Percentiles rank a stretch among this genome's conserved stretches.
These are phyloP conservation scores for Plasmodium knowlesi DNA, from an alignment of 169 alveolate species.

Conservation along the genomic window DNA sequence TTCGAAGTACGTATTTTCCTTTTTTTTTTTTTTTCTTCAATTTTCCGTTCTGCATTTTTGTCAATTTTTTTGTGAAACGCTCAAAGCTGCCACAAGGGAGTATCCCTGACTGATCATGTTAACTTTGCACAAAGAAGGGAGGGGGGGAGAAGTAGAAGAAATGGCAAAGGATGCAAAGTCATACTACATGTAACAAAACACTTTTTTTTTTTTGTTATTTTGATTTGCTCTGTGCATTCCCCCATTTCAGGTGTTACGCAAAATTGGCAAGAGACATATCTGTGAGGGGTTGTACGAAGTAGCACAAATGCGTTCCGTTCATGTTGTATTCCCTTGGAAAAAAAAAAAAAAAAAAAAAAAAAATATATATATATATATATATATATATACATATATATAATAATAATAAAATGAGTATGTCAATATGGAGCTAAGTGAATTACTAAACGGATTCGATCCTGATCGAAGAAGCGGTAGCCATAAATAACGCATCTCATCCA, in stretches of 20 bases:
- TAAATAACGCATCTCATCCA: not conserved
- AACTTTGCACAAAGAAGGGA: not conserved
- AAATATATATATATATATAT: no score
- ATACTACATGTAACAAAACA: not conserved
- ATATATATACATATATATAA: no score
- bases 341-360: slow-evolving; percentile 13
- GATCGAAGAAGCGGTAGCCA: not conserved
- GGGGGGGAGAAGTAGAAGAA: no score
- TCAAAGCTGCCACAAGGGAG: not conserved
- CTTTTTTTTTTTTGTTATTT: not conserved
- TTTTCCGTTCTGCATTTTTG: slow-evolving; percentile 2
- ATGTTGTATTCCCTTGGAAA: slow-evolving; percentile 60
- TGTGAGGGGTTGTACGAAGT: slow-evolving; percentile 44
- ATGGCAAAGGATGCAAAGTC: not conserved
- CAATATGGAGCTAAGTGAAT: not conserved
- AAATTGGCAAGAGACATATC: slow-evolving; percentile 12
- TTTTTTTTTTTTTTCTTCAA: not conserved
- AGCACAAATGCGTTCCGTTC: slow-evolving; percentile 74
- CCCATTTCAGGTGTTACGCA: not conserved
- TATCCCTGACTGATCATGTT: not conserved
- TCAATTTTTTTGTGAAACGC: not conserved
- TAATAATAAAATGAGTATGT: not conserved
- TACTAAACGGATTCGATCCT: not conserved
- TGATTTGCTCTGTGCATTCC: not conserved
- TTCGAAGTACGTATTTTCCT: not conserved